A percentile compares a stretch with the other conserved stretches of the same genome.
Evolutionary conservation across 1,139 yeast species (phyloP).

Genomic region (Kodamaea sp.): DNA sequence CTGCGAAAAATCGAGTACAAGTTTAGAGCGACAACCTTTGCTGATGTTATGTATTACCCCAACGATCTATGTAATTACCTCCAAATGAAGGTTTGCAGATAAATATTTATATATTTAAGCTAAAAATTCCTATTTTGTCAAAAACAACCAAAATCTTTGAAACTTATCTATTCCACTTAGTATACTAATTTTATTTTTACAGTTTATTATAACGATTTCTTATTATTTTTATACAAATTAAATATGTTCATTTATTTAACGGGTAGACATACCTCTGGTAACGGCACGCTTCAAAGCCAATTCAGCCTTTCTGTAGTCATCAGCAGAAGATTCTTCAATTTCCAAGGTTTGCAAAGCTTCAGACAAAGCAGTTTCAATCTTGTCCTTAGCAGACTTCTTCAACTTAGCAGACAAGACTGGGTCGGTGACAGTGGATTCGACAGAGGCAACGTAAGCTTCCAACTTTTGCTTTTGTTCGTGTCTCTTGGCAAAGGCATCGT

Average conservation of each 20-base stretch:
- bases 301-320: conserved; percentile 98
- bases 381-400: conserved; percentile 97
- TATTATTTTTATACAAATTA: conserved; percentile 15
- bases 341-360: conserved; percentile 98
- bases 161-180: background rate
- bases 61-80: no score
- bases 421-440: conserved; percentile 95
- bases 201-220: background rate
- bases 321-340: conserved; percentile 94
- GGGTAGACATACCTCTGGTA: conserved; percentile 98
- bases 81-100: no score
- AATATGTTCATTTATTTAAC: conserved; percentile 50
- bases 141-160: no score
- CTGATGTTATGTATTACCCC: no score
- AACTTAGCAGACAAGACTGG: conserved; percentile 97
- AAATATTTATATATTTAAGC: no score
- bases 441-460: conserved; percentile 97
- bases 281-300: conserved; percentile 98
- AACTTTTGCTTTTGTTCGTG: conserved; percentile 99
- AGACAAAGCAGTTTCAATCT: conserved; percentile 96
- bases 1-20: no score
- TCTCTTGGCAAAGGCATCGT: conserved; percentile 99
- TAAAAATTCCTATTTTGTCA: no score
- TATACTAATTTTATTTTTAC: background rate
- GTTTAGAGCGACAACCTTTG: no score